Evolutionary conservation across 1,284 basidiomycete genomes (phyloP).

Genomic region (Moesziomyces parantarcticus): DNA sequence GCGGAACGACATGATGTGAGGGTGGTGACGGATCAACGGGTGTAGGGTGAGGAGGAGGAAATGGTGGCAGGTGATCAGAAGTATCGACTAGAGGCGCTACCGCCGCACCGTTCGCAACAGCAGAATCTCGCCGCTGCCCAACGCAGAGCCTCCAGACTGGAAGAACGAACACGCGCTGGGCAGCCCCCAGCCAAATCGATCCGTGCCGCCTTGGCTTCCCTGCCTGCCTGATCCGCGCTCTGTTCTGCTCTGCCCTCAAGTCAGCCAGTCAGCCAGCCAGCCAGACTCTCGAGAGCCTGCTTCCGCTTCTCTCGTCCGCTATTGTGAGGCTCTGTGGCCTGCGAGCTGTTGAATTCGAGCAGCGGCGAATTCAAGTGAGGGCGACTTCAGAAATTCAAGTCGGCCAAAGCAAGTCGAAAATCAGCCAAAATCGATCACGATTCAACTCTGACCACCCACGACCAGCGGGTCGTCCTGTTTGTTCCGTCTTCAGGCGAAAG

Average conservation of each 20-base stretch:
- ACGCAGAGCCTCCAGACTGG: background rate
- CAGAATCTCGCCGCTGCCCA: background rate
- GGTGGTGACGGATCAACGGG: background rate
- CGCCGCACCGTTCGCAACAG: background rate
- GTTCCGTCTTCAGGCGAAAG: conserved; percentile 12
- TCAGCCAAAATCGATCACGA: conserved; percentile 33
- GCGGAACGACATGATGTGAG: conserved; percentile 45
- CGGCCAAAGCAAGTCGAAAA: background rate
- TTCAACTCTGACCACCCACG: background rate
- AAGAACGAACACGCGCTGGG: background rate
- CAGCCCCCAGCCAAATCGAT: background rate
- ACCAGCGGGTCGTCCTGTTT: conserved; percentile 18
- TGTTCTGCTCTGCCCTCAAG: background rate
- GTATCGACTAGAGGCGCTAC: background rate
- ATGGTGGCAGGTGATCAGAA: conserved; percentile 8
- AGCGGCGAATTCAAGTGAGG: background rate
- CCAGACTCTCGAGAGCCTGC: too few relatives aligned
- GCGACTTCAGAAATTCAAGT: conserved; percentile 1
- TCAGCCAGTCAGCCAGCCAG: too few relatives aligned
- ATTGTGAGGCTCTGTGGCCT: background rate
- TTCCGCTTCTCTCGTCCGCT: background rate
- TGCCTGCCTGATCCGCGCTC: too few relatives aligned
- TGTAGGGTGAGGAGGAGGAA: conserved; percentile 11
- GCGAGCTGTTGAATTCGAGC: background rate
- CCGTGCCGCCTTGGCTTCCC: background rate